Base-by-base conservation (phyloP, 2,329 filamentous ascomycete species). In the Gliomastix tumulicola region DNA sequence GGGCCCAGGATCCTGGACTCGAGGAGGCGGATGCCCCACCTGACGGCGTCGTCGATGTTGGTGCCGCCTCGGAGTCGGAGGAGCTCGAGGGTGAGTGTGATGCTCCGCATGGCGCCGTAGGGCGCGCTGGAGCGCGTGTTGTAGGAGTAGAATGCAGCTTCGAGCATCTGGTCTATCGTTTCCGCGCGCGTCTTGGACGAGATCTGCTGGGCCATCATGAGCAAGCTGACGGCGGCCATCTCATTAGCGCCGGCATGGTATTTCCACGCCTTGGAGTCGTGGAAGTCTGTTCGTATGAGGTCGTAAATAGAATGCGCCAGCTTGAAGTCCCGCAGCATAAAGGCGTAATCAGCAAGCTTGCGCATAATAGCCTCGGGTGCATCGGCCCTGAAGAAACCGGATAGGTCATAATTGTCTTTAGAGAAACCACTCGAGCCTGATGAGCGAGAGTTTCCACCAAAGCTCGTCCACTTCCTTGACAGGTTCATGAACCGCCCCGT, bases 251-350 rank as follows among this genome's bases (percentile, higher is more conserved):
- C 90, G 0, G 92, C 92, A 55, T 96, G 88, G 53, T 97, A 86
- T 49, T 79, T 87, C 92, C 92, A 98, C 2, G 92, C 94, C 59
- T 97, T 97, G 56, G 96, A 89, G 54, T 92, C 92, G 53, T 79
- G 82, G 57, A 90, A 98, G 56, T 98, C 94, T 7, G 82, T 76
- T 36, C 88, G 79, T 8, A 98, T 65, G 6, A 98, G 74, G 39
- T 98, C 90, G 55, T 96, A 98, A 1, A 87, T 95, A 11, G 84
- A 88, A 48, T 92, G 78, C 9, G 92, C 87, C 23, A 98, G 67
- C 59, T 94, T 96, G 79, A 84, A 98, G 59, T 98, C 94, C 21
- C 92, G 79, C 25, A 98, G 72, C 89, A 98, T 96, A 53, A 98
- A 94, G 10, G 88, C 82, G 60, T 90, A 97, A 56, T 98, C 92